Conservation (phyloP, 306 rosid genomes). For the Cucumis melo region DNA sequence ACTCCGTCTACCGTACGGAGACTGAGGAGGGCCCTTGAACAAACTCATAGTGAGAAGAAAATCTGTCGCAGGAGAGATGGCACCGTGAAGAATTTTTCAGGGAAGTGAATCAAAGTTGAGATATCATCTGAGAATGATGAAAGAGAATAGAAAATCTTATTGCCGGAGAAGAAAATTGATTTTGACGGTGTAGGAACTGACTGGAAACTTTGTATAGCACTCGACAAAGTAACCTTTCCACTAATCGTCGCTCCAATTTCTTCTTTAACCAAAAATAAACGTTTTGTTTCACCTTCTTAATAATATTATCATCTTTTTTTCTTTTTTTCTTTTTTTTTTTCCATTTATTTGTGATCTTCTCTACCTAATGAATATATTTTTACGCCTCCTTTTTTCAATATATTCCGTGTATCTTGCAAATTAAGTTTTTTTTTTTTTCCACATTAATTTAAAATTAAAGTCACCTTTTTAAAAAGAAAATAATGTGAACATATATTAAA, state of each 20-base stretch:
- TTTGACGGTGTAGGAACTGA: background rate
- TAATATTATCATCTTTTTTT: no score
- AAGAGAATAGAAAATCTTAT: background rate
- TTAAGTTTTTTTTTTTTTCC: no score
- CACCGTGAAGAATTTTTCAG: constrained; percentile 24
- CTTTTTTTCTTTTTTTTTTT: no score
- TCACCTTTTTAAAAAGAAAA: no score
- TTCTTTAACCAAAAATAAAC: background rate
- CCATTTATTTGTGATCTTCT: no score
- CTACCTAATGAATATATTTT: no score
- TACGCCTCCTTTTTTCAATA: no score
- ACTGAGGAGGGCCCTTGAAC: constrained; percentile 11
- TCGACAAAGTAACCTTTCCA: background rate
- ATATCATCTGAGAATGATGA: background rate
- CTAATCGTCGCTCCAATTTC: background rate
- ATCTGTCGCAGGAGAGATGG: constrained; percentile 96
- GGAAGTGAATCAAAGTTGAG: background rate
- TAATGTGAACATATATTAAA: no score
- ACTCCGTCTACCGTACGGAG: constrained; percentile 17
- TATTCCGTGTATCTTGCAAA: no score
- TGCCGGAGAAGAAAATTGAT: background rate
- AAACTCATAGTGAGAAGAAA: constrained; percentile 26
- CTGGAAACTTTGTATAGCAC: background rate
- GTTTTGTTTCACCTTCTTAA: background rate
- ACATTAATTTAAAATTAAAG: no score